A percentile compares a stretch with the other conserved stretches of the same genome.
These are phyloP conservation scores for Collybia nuda DNA, from an alignment of 768 basidiomycete species.

Conservation along the genomic window DNA sequence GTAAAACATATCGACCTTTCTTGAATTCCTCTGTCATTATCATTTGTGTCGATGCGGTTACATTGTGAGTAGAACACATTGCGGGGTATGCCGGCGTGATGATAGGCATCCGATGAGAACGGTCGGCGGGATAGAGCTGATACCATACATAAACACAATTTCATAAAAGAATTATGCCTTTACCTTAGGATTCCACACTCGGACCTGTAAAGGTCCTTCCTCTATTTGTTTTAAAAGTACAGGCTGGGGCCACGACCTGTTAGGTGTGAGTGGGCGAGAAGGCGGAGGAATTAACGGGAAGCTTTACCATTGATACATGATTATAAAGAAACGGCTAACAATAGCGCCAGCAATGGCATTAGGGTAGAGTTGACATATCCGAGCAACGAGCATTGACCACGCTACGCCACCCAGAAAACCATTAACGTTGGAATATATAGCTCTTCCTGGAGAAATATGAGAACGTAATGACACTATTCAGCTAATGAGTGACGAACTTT, in stretches of 20 bases:
- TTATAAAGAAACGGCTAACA: slow-evolving; percentile 97
- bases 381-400: slow-evolving; percentile 98
- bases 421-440: slow-evolving; percentile 97
- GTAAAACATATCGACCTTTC: slow-evolving; percentile 53
- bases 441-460: slow-evolving; percentile 59
- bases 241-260: slow-evolving; percentile 96
- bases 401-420: slow-evolving; percentile 98
- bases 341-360: slow-evolving; percentile 93
- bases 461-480: background rate
- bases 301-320: slow-evolving; percentile 93
- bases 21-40: slow-evolving; percentile 97
- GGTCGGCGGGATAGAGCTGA: slow-evolving; percentile 87
- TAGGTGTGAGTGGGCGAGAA: slow-evolving; percentile 7
- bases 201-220: slow-evolving; percentile 87
- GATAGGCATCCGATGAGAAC: slow-evolving; percentile 98
- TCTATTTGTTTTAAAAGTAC: slow-evolving; percentile 97
- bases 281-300: background rate
- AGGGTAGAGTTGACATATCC: slow-evolving; percentile 98
- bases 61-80: slow-evolving; percentile 99
- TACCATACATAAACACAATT: slow-evolving; percentile 1
- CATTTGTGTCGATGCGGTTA: slow-evolving; percentile 92
- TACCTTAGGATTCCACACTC: slow-evolving; percentile 98
- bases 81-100: slow-evolving; percentile 99
- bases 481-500: slow-evolving; percentile 54
- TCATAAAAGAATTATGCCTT: slow-evolving; percentile 3